Base-by-base conservation (phyloP, 805 yeast species). In the Scheffersomyces stipitis region DNA sequence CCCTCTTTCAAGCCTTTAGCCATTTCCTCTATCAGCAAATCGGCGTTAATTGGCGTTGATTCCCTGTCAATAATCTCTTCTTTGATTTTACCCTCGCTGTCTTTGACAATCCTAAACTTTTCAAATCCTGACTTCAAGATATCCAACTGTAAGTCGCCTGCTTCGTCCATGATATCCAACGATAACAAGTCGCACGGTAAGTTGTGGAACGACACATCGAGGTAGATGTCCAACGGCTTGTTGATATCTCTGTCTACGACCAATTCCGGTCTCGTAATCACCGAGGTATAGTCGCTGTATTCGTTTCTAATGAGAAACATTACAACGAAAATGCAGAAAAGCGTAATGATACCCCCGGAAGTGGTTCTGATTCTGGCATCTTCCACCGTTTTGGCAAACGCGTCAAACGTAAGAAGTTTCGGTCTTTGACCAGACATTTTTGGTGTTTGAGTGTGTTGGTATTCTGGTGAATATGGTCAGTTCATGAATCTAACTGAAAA, bases 371-470 rank as follows among this genome's bases (percentile, higher is more conserved):
- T 78, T 34, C 86, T 76, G 6, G 95, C 95, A 59, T 93, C 99
- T 54, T 91, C 98, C 24, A 87, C 90, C 4, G 97, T 86, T 63
- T 90, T 91, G 18, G 95, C 77, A 57, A 91, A 90, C n/a, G 91
- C 95, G 62, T 90, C 98, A 41, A 86, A 66, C 29, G 82, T 78
- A 33, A 86, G 56, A 45, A 81, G 61, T 42, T 47, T 59, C 18
- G 72, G 72, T 41, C 64, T 60, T 20, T 48, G 36, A 20, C 10
- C 10, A 7, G 24, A 20, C 24, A 20, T 20, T 20, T 20, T 20
- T 7, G n/a, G n/a, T n/a, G n/a, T n/a, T n/a, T n/a, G n/a, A n/a
- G n/a, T n/a, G n/a, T n/a, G n/a, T n/a, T n/a, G n/a, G n/a, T n/a
- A n/a, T n/a, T n/a, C n/a, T n/a, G n/a, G n/a, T n/a, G n/a, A n/a